These are phyloP conservation scores for Inga laurina DNA, from an alignment of 306 rosid genomes.

Conservation along the genomic window DNA sequence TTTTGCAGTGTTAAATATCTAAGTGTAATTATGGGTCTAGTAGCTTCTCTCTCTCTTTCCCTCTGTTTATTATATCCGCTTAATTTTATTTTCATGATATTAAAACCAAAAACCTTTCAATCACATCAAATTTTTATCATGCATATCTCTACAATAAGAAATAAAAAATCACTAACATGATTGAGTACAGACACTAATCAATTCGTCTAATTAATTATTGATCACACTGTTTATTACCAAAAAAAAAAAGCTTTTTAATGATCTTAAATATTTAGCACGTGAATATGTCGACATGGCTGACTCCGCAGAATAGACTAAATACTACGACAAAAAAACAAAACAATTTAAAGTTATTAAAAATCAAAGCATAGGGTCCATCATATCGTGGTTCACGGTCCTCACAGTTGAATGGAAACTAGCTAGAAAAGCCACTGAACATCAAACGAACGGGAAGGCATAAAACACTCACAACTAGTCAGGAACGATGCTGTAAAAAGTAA, in stretches of 20 bases:
- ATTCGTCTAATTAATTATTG: background rate
- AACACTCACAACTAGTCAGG: background rate
- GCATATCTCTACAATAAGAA: background rate
- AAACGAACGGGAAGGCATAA: background rate
- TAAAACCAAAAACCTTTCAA: background rate
- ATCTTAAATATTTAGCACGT: background rate
- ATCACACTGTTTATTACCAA: background rate
- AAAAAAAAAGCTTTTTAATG: background rate
- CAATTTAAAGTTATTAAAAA: background rate
- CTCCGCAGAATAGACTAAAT: background rate
- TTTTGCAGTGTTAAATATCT: background rate
- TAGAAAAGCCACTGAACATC: background rate
- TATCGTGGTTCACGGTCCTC: conserved; percentile 22
- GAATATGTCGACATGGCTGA: background rate
- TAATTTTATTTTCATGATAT: too few relatives aligned
- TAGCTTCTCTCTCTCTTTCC: background rate
- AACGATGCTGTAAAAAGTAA: background rate
- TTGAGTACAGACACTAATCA: background rate
- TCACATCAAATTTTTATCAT: background rate
- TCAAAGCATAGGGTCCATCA: background rate
- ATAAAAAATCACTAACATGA: background rate
- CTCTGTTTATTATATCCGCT: too few relatives aligned
- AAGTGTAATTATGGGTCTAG: background rate
- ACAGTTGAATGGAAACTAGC: conserved; percentile 3
- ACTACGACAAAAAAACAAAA: background rate